Base-by-base conservation (phyloP, 2,329 filamentous ascomycete species). In the Colletotrichum scovillei region DNA sequence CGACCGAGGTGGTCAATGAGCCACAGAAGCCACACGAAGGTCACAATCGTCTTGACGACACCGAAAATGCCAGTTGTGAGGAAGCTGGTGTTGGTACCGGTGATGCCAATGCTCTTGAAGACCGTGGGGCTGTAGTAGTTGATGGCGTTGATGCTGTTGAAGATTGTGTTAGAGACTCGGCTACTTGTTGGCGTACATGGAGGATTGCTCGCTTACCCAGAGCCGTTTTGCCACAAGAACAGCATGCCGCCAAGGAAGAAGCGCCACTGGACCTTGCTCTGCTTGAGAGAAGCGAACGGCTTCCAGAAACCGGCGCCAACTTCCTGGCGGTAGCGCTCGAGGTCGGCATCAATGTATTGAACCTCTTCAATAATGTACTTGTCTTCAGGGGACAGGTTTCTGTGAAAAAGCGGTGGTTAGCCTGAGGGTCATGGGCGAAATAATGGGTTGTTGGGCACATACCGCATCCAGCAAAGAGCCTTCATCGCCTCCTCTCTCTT, bases 211-310 rank as follows among this genome's bases (percentile, higher is more conserved):
- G 24, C 63, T 65, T 57, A 65, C 63, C n/a, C 49, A 3, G 85
- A 88, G 63, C 92, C 92, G 77, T 96, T 96, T 82, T 96, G 94
- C 88, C 91, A 95, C 66, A 95, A 84, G 86, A 95, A 95, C 24
- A 96, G 86, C 74, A 93, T 89, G 68, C 89, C 89, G 59, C 93
- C 93, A 12, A 95, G 87, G 80, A 94, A 89, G 82, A 96, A 91
- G 55, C 93, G 90, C 86, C 91, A 94, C 76, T 90, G 90, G 30
- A 93, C 88, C 78, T 88, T 88, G 71, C 83, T 85, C 76, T 89
- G 83, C 76, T 85, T 87, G 70, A 88, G 85, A 26, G 89, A 85
- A 8, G 86, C 84, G 83, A 94, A 94, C 0, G 92, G 92, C 82
- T 92, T 91, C 91, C 91, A 94, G 86, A 95, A 95, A 3, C 93